Evolutionary conservation across 805 yeast genomes (phyloP), one percentile per base, ranked within the genome.

Genomic region (Sporopachydermia lactativora): DNA sequence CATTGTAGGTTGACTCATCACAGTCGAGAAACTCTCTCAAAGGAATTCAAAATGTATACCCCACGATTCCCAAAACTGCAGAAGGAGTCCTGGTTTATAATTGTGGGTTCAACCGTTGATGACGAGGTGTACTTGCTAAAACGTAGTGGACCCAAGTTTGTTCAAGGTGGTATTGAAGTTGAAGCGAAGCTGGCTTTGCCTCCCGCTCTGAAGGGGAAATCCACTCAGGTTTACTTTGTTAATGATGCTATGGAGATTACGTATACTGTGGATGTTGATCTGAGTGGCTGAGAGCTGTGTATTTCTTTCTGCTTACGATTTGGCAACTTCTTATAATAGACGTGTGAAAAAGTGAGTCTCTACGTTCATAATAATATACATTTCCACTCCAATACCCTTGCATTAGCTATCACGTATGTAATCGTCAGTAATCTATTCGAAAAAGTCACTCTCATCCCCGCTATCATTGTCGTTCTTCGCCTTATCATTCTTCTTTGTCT

Each of bases 11-110:
- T 84, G 31, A 56, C 54, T 5, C 94, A 81, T 53, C 60, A 62
- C n/a, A 75, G 71, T 41, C 47, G 52, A 4, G 34, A 38, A 2
- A 60, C 62, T 28, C 51, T 49, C 16, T 72, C 70, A 46, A 61
- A 64, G 3, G 86, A 79, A 37, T 81, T 75, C 62, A 73, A 72
- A 47, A 71, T 84, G 40, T 75, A 77, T 51, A 67, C 88, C 43
- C 89, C 94, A 2, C 73, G 72, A 49, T 92, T 83, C 61, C 94
- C 95, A 37, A 89, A 92, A 58, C 65, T 77, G 2, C 98, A 92
- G 59, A 78, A 85, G 52, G 97, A 92, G 55, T 75, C 94, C 0
- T 92, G 98, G 97, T 84, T 89, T 56, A 70, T 77, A 5, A 71
- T 89, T 38, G 49, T 77, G 5, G 62, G 71, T 45, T 74, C 76